Percentiles rank a stretch among this genome's conserved stretches.
phyloP scores from a whole-genome alignment of 2,329 filamentous ascomycete species.

The Curvularia verruculosa region DNA sequence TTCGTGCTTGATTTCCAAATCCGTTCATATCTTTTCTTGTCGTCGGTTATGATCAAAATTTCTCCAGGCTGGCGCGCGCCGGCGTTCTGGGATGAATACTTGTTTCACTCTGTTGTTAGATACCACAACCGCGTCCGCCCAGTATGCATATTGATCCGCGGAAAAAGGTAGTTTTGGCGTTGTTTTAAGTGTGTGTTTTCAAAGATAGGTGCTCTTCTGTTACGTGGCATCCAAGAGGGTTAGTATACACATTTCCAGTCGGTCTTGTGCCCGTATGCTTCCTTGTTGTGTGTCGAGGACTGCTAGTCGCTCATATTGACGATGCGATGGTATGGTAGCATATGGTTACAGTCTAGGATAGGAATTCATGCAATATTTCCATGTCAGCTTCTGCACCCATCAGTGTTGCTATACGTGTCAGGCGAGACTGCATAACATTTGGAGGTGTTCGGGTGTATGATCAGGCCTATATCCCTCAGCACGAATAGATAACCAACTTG shows the following conservation, averaged over 20 bases:
- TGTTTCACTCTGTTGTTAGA: neutral
- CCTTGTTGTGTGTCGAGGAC: neutral
- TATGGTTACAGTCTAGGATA: neutral
- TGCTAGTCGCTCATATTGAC: neutral
- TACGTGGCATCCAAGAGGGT: neutral
- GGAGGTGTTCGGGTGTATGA: too few relatives aligned
- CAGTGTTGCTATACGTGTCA: too few relatives aligned
- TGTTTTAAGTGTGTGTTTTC: conserved; percentile 7
- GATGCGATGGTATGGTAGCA: neutral
- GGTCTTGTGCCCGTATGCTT: neutral
- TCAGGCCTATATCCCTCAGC: too few relatives aligned
- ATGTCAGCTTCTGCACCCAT: neutral
- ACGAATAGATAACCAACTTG: too few relatives aligned
- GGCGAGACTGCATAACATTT: too few relatives aligned
- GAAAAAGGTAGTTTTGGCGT: conserved; percentile 4
- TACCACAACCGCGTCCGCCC: conserved; percentile 3
- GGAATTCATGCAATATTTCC: neutral
- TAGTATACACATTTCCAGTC: neutral
- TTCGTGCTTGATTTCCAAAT: conserved; percentile 15
- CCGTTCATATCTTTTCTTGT: neutral
- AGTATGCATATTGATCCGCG: neutral
- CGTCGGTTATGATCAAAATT: neutral
- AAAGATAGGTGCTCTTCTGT: conserved; percentile 1
- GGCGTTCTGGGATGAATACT: neutral
- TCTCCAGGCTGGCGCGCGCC: neutral